These are phyloP conservation scores for Erigeron canadensis DNA, from an alignment of 129 eudicot species.

Conservation along the genomic window DNA sequence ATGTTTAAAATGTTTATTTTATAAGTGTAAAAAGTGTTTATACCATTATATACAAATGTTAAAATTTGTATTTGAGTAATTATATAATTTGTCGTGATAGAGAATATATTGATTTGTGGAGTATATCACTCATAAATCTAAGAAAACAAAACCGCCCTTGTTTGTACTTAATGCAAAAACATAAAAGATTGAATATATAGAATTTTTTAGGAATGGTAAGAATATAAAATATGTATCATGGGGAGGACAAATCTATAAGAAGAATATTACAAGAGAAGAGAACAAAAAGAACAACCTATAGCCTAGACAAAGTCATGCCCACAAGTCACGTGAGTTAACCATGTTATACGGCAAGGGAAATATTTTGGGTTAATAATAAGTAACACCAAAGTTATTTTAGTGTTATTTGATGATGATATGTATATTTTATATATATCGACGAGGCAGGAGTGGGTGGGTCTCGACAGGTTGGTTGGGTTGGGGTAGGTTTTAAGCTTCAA, in stretches of 20 bases:
- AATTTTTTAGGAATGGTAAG: slow-evolving; percentile 13
- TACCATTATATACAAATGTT: too few relatives aligned
- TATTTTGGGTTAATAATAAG: too few relatives aligned
- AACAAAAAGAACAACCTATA: slow-evolving; percentile 48
- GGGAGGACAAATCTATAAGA: slow-evolving; percentile 22
- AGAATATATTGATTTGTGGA: background rate
- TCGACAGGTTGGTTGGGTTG: slow-evolving; percentile 36
- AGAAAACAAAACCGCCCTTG: slow-evolving; percentile 21
- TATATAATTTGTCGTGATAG: too few relatives aligned
- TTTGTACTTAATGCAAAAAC: background rate
- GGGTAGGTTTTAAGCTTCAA: slow-evolving; percentile 33
- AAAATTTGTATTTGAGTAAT: too few relatives aligned
- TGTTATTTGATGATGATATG: slow-evolving; percentile 8
- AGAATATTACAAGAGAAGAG: slow-evolving; percentile 41
- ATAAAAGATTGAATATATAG: background rate
- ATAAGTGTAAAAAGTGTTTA: too few relatives aligned
- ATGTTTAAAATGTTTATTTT: too few relatives aligned
- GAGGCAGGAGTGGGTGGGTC: slow-evolving; percentile 37
- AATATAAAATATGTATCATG: slow-evolving; percentile 21
- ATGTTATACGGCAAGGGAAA: slow-evolving; percentile 63
- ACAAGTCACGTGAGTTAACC: slow-evolving; percentile 61
- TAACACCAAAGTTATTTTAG: too few relatives aligned
- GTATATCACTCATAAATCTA: too few relatives aligned
- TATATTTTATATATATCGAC: slow-evolving; percentile 12
- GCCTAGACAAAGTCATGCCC: slow-evolving; percentile 51